Evolutionary conservation across 148 eudicot species (phyloP), one percentile per base, ranked within the genome.

Genomic region (Cornus kousa): DNA sequence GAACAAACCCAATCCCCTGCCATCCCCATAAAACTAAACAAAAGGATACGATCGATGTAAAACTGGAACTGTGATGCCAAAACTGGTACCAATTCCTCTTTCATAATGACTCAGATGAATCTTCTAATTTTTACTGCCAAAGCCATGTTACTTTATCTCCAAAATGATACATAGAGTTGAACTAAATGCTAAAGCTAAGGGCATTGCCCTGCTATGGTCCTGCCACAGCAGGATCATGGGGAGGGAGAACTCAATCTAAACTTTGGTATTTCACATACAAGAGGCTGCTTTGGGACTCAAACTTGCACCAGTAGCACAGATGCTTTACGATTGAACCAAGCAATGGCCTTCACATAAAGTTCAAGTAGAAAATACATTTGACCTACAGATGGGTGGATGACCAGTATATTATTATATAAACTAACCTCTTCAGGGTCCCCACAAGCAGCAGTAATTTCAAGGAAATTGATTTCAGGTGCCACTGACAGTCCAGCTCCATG

Each of bases 401-500:
- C 16, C 1, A 57, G 19, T 57, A 17, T 57, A 57, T 67, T 28
- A 46, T 33, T 33, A 33, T 16, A 77, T 62, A 31, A 32, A 78
- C 87, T 66, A 77, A 96, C 99, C 99, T 92, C 90, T 65, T 89
- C 90, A 79, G 92, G 88, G 68, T 84, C 82, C 71, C 79, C 83
- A 78, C 83, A 83, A 75, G 83, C 87, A 82, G 79, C 73, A 85
- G 86, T 83, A 77, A 89, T 43, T 71, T 88, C 90, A 57, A 70
- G 40, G 79, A 86, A 92, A 77, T 74, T 80, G 70, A 93, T 82
- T 81, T 83, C 84, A 0, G 93, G 91, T 70, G 82, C 95, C 71
- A 85, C 90, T 37, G 98, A 96, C 77, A 96, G 23, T 72, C 99
- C 98, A 83, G 87, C 77, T 50, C 99, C 99, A 76, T 92, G 98